Evolutionary conservation across 2,329 filamentous ascomycete species (phyloP).

Genomic region (Leptographium lundbergii): DNA sequence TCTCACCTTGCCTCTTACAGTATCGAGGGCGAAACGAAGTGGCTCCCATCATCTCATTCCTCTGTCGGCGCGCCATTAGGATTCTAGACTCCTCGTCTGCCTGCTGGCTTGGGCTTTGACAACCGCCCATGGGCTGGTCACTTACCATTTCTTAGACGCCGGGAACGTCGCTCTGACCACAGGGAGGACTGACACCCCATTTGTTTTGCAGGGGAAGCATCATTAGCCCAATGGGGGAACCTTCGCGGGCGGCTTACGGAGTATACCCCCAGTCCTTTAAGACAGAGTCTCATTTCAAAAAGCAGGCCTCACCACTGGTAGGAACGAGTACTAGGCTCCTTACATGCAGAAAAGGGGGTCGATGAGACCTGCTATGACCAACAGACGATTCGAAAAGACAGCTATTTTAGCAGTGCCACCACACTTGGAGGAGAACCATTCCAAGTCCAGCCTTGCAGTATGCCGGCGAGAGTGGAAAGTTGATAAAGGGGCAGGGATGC

Average conservation of each 20-base stretch:
- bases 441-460: neutral
- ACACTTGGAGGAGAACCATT: too few relatives aligned
- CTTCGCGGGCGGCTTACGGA: neutral
- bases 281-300: neutral
- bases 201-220: neutral
- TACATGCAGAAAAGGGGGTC: neutral
- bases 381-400: too few relatives aligned
- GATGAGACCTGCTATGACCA: too few relatives aligned
- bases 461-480: neutral
- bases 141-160: neutral
- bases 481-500: neutral
- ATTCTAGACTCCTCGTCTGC: too few relatives aligned
- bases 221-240: neutral
- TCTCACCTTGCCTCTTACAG: neutral
- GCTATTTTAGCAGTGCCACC: too few relatives aligned
- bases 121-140: neutral
- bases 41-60: neutral
- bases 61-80: too few relatives aligned
- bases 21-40: neutral
- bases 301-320: neutral
- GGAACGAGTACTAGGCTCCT: too few relatives aligned
- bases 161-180: neutral
- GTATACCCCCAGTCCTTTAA: neutral
- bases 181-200: neutral
- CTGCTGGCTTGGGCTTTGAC: neutral